Evolutionary conservation across 2,329 filamentous ascomycete genomes (phyloP).

Genomic region (Rugonectria rugulosa): DNA sequence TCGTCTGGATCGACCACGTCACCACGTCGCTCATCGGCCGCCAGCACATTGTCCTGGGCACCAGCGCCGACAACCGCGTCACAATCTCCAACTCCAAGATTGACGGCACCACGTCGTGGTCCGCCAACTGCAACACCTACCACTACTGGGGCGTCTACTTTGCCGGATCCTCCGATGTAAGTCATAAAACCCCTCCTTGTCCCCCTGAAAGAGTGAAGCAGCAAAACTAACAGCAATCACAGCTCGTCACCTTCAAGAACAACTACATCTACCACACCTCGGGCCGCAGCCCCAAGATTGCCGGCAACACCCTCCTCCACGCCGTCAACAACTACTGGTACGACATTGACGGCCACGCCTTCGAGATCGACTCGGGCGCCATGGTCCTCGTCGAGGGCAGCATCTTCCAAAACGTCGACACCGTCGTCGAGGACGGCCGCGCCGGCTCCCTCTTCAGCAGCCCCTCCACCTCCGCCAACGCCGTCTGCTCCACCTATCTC

Average conservation of each 20-base stretch:
- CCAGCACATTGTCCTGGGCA: constrained; percentile 67
- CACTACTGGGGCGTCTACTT: constrained; percentile 70
- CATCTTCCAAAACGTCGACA: constrained; percentile 62
- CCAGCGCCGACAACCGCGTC: constrained; percentile 59
- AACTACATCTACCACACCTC: constrained; percentile 68
- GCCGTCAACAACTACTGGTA: constrained; percentile 70
- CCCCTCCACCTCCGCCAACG: constrained; percentile 44
- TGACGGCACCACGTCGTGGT: constrained; percentile 61
- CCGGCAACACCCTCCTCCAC: constrained; percentile 63
- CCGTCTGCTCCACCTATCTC: constrained; percentile 52
- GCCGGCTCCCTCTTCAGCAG: constrained; percentile 45
- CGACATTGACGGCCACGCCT: constrained; percentile 63
- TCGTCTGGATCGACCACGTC: constrained; percentile 61
- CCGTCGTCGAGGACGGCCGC: constrained; percentile 47
- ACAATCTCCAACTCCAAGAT: constrained; percentile 69
- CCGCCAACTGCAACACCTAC: constrained; percentile 63
- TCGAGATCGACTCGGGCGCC: constrained; percentile 56
- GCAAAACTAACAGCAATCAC: neutral
- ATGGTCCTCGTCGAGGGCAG: constrained; percentile 64
- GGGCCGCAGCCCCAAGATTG: constrained; percentile 65
- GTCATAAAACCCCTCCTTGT: neutral
- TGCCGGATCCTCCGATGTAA: constrained; percentile 60
- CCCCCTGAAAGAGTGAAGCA: neutral
- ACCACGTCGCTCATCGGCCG: constrained; percentile 66
- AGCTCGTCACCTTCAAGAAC: constrained; percentile 61